phyloP scores from a whole-genome alignment of 1,284 basidiomycete species.

The Mycena sp. region DNA sequence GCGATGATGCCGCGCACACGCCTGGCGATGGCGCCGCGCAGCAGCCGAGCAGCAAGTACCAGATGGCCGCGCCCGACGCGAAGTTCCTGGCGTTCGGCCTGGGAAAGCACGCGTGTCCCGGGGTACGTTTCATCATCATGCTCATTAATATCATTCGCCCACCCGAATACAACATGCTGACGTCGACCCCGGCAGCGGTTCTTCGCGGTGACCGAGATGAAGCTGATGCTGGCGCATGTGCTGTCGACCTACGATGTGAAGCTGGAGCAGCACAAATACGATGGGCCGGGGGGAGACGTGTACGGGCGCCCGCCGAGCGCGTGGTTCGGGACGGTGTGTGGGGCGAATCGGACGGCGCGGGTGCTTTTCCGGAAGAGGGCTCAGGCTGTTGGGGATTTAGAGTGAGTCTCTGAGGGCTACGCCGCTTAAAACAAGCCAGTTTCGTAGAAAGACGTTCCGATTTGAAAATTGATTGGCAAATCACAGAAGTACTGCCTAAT shows the following conservation, averaged over 20 bases:
- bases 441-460: too few relatives aligned
- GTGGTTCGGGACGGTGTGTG: conserved; percentile 5
- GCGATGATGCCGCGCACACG: too few relatives aligned
- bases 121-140: conserved; percentile 49
- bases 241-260: conserved; percentile 51
- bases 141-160: background rate
- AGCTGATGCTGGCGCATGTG: conserved; percentile 51
- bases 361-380: background rate
- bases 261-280: background rate
- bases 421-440: too few relatives aligned
- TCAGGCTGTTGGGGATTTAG: too few relatives aligned
- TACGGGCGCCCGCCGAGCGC: background rate
- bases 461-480: too few relatives aligned
- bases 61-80: conserved; percentile 44
- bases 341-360: background rate
- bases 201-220: conserved; percentile 54
- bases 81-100: conserved; percentile 22
- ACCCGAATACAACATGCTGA: background rate
- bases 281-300: too few relatives aligned
- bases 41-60: conserved; percentile 38
- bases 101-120: conserved; percentile 47
- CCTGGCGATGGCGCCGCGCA: too few relatives aligned
- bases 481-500: too few relatives aligned
- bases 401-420: too few relatives aligned
- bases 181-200: conserved; percentile 44